phyloP scores from a whole-genome alignment of 305 asterid genomes.

The Salvia sclarea region DNA sequence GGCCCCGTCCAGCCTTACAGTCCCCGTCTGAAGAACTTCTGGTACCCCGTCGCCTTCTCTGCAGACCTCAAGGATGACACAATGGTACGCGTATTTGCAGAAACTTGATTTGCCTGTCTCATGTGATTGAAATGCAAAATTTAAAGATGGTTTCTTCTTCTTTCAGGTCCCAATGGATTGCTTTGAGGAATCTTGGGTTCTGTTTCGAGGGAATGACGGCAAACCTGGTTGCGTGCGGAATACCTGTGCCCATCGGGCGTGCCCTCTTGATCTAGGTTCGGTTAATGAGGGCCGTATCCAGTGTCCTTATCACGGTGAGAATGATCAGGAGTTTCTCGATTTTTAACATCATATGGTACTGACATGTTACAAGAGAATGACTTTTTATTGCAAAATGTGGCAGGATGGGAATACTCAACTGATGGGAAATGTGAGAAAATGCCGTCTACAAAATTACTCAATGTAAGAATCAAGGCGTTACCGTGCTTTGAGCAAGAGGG shows the following conservation, averaged over 20 bases:
- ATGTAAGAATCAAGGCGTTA: slow-evolving; percentile 69
- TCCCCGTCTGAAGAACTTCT: slow-evolving; percentile 63
- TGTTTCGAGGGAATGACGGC: slow-evolving; percentile 84
- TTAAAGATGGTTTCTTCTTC: background rate
- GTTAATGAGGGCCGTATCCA: slow-evolving; percentile 81
- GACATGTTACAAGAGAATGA: background rate
- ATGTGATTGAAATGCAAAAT: background rate
- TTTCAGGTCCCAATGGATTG: slow-evolving; percentile 75
- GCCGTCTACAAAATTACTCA: slow-evolving; percentile 74
- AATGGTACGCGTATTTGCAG: slow-evolving; percentile 50
- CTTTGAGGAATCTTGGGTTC: slow-evolving; percentile 91
- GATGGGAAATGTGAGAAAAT: slow-evolving; percentile 87
- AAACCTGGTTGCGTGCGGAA: slow-evolving; percentile 85
- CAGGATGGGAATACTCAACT: slow-evolving; percentile 89
- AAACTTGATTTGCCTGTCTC: background rate
- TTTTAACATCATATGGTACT: background rate
- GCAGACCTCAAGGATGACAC: slow-evolving; percentile 71
- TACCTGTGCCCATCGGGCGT: slow-evolving; percentile 90
- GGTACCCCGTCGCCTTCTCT: slow-evolving; percentile 89
- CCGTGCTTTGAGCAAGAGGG: slow-evolving; percentile 88
- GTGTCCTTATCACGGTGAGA: slow-evolving; percentile 76
- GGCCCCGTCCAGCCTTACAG: slow-evolving; percentile 79
- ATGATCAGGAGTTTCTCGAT: background rate
- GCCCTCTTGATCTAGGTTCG: slow-evolving; percentile 86
- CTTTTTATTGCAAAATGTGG: background rate